Evolutionary conservation across 495 filamentous ascomycete genomes (phyloP), one percentile per base, ranked within the genome.

Genomic region (Aspergillus diversus): DNA sequence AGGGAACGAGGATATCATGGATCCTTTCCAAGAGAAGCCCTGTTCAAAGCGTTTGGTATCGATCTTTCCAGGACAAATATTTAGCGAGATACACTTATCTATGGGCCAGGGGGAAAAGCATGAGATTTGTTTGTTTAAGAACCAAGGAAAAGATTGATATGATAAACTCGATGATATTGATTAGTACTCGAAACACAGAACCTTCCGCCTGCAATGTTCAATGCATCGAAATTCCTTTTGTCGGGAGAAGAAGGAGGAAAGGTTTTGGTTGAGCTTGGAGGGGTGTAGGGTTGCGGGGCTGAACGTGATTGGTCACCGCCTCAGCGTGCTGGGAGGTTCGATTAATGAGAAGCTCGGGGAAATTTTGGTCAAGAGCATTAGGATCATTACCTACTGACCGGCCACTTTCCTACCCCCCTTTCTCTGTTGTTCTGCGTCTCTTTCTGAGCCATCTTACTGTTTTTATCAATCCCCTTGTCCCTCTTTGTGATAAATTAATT

Each of bases 281-380:
- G 47, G 47, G 47, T 50, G 67, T 63, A 67, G 72, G 69, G 70
- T 67, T 72, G 70, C 69, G 68, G 65, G 65, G 68, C 64, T 64
- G 59, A 60, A 55, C 61, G 59, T 69, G 70, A 70, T 70, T 70
- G 64, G 73, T 77, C 75, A 77, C 73, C 77, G 77, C 77, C 75
- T 75, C 71, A 68, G 58, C 16, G 16, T 57, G 60, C 55, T 65
- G 57, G 57, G 63, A 68, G 65, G 64, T 60, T 62, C 61, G 65
- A 62, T 60, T 43, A 60, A 70, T 68, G 65, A 75, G 73, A 72
- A 77, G 76, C 77, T 78, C 69, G 73, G 73, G 77, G 77, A 79
- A 80, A 80, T 80, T 80, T 80, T 80, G 77, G 76, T 72, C 66
- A 39, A 63, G 62, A 68, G 64, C 66, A 61, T 60, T 66, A 55